phyloP scores from a whole-genome alignment of 139 green algal genomes.

The Haematococcus lacustris region DNA sequence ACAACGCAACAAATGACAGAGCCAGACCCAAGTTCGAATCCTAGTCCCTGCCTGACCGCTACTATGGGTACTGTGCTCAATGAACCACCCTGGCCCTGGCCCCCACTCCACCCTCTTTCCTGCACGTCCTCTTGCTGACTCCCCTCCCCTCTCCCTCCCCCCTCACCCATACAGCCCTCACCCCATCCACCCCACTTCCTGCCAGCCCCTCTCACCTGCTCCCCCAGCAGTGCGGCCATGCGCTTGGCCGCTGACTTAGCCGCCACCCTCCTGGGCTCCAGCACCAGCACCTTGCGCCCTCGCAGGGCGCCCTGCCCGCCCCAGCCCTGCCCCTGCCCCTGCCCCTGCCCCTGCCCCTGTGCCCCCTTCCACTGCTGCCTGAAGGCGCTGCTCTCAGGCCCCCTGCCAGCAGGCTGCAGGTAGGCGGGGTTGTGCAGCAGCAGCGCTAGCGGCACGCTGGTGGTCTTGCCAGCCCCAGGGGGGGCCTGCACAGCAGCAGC shows the following conservation, averaged over 20 bases:
- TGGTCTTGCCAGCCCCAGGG: slow-evolving; percentile 67
- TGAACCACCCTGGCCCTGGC: no score
- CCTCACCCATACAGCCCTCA: background rate
- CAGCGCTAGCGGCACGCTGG: slow-evolving; percentile 51
- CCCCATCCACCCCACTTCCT: background rate
- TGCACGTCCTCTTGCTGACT: no score
- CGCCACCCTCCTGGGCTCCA: slow-evolving; percentile 60
- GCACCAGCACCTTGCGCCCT: no score
- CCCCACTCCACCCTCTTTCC: no score
- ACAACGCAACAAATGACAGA: background rate
- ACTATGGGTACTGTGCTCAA: background rate
- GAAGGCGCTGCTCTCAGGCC: no score
- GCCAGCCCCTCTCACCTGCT: slow-evolving; percentile 37
- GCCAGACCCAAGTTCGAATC: background rate
- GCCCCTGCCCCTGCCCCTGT: no score
- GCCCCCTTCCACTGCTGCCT: no score
- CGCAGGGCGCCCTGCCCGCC: no score
- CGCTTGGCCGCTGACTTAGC: slow-evolving; percentile 52
- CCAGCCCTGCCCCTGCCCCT: no score
- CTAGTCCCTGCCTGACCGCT: background rate
- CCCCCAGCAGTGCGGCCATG: slow-evolving; percentile 53
- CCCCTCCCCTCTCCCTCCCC: background rate
- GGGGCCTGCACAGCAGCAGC: slow-evolving; percentile 33
- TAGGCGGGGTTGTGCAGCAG: slow-evolving; percentile 33
- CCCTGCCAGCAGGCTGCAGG: no score